Conservation (phyloP, 305 asterid species). For the Andrographis paniculata region DNA sequence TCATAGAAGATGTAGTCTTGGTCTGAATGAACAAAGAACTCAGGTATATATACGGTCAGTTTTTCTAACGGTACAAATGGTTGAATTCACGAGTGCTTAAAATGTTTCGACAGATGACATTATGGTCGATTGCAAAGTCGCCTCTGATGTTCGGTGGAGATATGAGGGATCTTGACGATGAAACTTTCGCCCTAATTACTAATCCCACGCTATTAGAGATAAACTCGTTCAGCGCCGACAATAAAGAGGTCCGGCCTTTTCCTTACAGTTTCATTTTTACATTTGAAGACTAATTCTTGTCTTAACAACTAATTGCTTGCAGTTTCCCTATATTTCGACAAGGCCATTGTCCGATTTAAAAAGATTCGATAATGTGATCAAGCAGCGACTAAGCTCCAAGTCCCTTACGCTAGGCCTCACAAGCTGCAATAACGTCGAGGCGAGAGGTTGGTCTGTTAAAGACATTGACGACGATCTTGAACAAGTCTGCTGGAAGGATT, state of each 20-base stretch:
- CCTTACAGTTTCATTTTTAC: conserved; percentile 12
- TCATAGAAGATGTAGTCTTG: conserved; percentile 56
- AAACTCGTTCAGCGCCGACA: conserved; percentile 76
- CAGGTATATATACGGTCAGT: conserved; percentile 44
- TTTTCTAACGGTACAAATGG: neutral
- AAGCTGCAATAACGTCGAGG: conserved; percentile 49
- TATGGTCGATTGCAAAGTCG: conserved; percentile 88
- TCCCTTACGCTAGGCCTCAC: conserved; percentile 37
- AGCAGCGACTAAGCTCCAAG: neutral
- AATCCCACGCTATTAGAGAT: conserved; percentile 80
- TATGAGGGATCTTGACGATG: conserved; percentile 55
- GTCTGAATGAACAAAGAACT: conserved; percentile 58
- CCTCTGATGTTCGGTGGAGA: conserved; percentile 97
- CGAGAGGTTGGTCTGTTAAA: conserved; percentile 58
- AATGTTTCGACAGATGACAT: conserved; percentile 58
- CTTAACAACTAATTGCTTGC: conserved; percentile 20
- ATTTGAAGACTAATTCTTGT: conserved; percentile 10
- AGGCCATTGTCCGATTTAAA: neutral
- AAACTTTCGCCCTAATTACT: conserved; percentile 47
- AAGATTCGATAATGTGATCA: neutral
- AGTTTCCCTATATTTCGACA: conserved; percentile 51
- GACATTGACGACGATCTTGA: conserved; percentile 38
- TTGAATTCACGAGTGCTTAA: neutral
- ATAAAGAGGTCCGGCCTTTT: conserved; percentile 56
- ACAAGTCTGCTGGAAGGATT: conserved; percentile 69